Conservation (phyloP, 805 yeast species). For the Metschnikowia bowlesiae region DNA sequence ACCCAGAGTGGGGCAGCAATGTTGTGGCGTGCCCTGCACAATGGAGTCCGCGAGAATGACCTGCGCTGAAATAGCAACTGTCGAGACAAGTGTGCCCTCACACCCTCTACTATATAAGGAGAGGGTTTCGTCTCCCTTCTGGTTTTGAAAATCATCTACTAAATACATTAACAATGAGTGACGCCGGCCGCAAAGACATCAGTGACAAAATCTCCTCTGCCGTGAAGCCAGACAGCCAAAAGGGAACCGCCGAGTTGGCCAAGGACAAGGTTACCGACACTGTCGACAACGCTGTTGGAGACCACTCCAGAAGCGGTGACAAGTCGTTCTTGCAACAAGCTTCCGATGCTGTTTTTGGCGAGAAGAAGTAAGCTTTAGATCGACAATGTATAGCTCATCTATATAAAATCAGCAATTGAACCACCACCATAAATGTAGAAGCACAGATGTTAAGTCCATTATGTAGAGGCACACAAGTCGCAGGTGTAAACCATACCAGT, state of each 20-base stretch:
- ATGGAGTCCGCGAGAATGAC: constrained; percentile 1
- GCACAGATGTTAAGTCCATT: too few relatives aligned
- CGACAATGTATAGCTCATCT: background rate
- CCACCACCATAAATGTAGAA: too few relatives aligned
- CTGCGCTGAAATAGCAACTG: constrained; percentile 1
- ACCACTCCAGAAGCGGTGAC: constrained; percentile 30
- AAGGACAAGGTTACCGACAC: constrained; percentile 37
- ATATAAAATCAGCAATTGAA: background rate
- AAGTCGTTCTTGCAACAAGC: constrained; percentile 41
- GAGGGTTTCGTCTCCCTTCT: background rate
- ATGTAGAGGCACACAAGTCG: too few relatives aligned
- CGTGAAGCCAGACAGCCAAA: constrained; percentile 40
- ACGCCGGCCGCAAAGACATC: constrained; percentile 41
- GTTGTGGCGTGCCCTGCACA: constrained; percentile 5
- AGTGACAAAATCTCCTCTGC: constrained; percentile 35
- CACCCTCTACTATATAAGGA: constrained; percentile 8
- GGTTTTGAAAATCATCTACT: constrained; percentile 1
- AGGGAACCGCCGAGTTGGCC: constrained; percentile 32
- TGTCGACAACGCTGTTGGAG: constrained; percentile 36
- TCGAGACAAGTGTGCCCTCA: background rate
- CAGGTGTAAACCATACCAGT: too few relatives aligned
- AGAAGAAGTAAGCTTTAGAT: constrained; percentile 19
- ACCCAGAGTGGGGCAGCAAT: background rate
- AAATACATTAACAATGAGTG: constrained; percentile 27
- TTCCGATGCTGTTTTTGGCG: constrained; percentile 42